These are phyloP conservation scores for Dendryphion nanum DNA, from an alignment of 2,329 filamentous ascomycete genomes.

Conservation along the genomic window DNA sequence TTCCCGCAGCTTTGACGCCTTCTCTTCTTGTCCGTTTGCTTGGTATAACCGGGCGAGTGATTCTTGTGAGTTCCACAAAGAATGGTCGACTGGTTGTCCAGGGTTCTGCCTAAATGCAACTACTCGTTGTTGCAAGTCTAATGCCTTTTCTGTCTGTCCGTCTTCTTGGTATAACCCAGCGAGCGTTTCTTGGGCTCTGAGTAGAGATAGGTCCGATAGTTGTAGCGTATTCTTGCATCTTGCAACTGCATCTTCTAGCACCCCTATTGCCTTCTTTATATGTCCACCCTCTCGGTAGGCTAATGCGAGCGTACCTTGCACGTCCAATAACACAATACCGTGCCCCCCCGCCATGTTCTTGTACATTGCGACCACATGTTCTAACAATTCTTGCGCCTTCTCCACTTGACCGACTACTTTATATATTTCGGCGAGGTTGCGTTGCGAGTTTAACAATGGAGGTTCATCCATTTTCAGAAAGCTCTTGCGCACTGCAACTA, in stretches of 20 bases:
- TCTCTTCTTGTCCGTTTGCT: too few species aligned
- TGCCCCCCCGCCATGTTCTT: neutral
- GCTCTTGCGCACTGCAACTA: neutral
- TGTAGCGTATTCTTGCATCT: neutral
- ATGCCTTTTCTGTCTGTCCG: neutral
- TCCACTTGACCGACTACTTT: neutral
- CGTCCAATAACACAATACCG: neutral
- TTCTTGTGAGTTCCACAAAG: too few species aligned
- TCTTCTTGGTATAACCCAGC: neutral
- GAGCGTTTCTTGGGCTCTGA: neutral
- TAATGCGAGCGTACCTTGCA: neutral
- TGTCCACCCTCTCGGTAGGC: neutral
- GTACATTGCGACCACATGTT: neutral
- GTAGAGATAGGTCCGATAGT: neutral
- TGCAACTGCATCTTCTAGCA: neutral
- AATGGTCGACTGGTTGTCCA: too few species aligned
- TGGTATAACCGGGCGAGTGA: too few species aligned
- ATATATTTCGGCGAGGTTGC: neutral
- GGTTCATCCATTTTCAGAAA: too few species aligned
- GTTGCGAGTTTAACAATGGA: neutral
- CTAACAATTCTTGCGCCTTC: neutral
- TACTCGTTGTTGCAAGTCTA: neutral
- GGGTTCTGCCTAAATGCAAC: too few species aligned
- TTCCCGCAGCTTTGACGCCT: too few species aligned
- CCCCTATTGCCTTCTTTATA: neutral